phyloP scores from a whole-genome alignment of 2,329 filamentous ascomycete genomes.

The Fusarium sp. region DNA sequence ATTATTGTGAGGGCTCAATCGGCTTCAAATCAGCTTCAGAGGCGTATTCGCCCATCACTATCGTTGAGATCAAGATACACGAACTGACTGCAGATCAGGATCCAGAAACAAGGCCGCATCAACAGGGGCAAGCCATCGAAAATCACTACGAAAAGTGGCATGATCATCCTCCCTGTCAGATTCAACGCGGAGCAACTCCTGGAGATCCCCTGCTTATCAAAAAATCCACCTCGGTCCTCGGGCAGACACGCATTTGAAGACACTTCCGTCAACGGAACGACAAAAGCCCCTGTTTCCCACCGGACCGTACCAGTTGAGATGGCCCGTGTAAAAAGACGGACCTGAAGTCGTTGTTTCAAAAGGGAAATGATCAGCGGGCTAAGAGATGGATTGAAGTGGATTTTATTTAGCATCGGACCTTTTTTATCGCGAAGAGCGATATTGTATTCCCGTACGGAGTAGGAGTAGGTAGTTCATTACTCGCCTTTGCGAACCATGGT shows the following conservation, averaged over 20 bases:
- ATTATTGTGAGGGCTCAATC: no score
- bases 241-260: background rate
- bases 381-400: background rate
- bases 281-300: background rate
- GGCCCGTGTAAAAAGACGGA: background rate
- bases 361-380: conserved; percentile 6
- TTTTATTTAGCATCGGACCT: background rate
- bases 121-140: background rate
- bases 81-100: background rate
- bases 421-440: background rate
- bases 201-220: background rate
- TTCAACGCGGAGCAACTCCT: background rate
- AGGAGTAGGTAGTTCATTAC: background rate
- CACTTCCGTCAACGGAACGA: background rate
- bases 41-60: background rate
- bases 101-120: background rate
- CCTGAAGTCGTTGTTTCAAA: background rate
- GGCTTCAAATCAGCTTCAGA: background rate
- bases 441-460: background rate
- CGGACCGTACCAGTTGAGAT: background rate
- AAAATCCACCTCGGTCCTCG: background rate
- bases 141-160: conserved; percentile 5
- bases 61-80: background rate
- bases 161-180: conserved; percentile 1
- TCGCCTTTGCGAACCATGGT: background rate